Evolutionary conservation across 2,329 filamentous ascomycete species (phyloP), one percentile per base, ranked within the genome.

Genomic region (Fusarium xylarioides): DNA sequence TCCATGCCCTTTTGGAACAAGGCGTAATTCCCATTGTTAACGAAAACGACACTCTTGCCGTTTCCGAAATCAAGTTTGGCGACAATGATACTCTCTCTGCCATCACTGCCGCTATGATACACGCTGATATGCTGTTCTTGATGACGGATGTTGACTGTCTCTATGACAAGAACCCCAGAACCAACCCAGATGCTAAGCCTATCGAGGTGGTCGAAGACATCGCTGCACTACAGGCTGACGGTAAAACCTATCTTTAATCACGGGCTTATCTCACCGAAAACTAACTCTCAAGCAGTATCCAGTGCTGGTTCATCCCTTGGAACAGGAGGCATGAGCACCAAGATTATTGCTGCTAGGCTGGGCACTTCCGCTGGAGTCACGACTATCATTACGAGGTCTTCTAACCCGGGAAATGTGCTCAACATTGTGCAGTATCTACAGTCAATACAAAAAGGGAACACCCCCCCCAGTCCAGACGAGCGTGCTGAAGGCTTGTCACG

Each of bases 141-240:
- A 98, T 99, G 96, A 99, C 96, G 2, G 96, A 99, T 80, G 96
- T 99, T 53, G 96, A 99, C 81, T 98, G 95, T 80, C 86, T 99
- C 18, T 99, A 99, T 82, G 95, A 97, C 82, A 96, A 95, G 82
- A 99, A 99, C 77, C 96, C 96, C 3, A 89, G 96, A 35, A 91
- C 90, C 4, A 87, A 97, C 77, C 91, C 94, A 0, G 93, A 98
- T 78, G 96, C 96, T 14, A 90, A 92, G 78, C 91, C 96, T 1
- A 98, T 99, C 66, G 93, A 97, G 79, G 92, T 98, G 2, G 95
- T 99, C 3, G 92, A 96, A 60, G 95, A 99, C 79, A 97, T 99
- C 68, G 87, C 90, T 1, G 87, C 91, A 9, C 86, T 99, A 26
- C 90, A 93, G 66, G 96, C 93, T 6, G 96, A 99, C 82, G 91